phyloP scores from a whole-genome alignment of 2,329 filamentous ascomycete species.

The Zalaria sp. region DNA sequence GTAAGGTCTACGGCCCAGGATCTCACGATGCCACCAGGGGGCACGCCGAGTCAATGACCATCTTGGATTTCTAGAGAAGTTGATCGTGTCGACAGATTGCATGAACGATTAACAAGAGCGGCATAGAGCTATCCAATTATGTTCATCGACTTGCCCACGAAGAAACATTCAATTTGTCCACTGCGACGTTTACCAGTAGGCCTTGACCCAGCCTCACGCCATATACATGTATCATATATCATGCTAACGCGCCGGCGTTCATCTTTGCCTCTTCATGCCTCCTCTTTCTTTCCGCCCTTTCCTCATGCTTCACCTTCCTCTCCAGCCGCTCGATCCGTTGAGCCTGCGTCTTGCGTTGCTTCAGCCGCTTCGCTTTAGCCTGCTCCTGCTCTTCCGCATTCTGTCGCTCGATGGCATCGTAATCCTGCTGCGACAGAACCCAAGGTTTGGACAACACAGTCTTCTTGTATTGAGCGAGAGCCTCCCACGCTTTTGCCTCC shows the following conservation, averaged over 20 bases:
- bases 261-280: conserved; percentile 25
- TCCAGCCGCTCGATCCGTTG: conserved; percentile 21
- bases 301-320: conserved; percentile 17
- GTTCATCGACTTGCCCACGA: too few relatives aligned
- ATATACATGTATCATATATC: too few relatives aligned
- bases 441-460: conserved; percentile 39
- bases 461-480: conserved; percentile 33
- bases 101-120: too few relatives aligned
- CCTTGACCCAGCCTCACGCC: too few relatives aligned
- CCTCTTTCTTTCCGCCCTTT: conserved; percentile 16
- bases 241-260: conserved; percentile 21
- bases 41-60: too few relatives aligned
- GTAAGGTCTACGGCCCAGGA: too few relatives aligned
- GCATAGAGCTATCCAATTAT: too few relatives aligned
- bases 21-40: too few relatives aligned
- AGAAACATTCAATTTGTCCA: too few relatives aligned
- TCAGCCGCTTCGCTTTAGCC: conserved; percentile 19
- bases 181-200: too few relatives aligned
- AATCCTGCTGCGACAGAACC: conserved; percentile 31
- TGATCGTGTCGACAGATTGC: too few relatives aligned
- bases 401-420: conserved; percentile 25
- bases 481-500: conserved; percentile 39
- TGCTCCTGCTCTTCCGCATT: conserved; percentile 20
- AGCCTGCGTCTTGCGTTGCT: conserved; percentile 17
- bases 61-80: too few relatives aligned